phyloP scores from a whole-genome alignment of 306 rosid genomes.

The Prunus dulcis region DNA sequence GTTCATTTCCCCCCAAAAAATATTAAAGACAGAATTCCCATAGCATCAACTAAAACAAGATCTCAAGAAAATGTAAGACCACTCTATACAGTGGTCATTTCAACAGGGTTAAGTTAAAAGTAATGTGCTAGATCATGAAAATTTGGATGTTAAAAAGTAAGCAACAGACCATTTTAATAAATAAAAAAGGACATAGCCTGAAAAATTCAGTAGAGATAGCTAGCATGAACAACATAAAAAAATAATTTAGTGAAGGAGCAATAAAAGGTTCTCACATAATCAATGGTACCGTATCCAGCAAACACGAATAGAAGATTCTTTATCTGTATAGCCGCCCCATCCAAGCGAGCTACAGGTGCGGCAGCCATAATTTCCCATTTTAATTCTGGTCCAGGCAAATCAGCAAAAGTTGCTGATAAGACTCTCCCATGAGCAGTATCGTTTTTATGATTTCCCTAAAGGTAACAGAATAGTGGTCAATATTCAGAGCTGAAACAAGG shows the following conservation, averaged over 20 bases:
- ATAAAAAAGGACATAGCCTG: not conserved
- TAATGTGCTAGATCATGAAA: not conserved
- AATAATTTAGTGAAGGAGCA: not conserved
- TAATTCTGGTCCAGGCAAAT: slow-evolving; percentile 74
- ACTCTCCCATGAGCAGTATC: slow-evolving; percentile 26
- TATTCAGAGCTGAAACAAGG: not conserved
- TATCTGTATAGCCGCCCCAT: slow-evolving; percentile 76
- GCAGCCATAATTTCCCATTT: slow-evolving; percentile 71
- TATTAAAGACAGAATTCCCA: no score
- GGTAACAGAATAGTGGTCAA: not conserved
- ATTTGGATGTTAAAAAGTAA: not conserved
- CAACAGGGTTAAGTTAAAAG: not conserved
- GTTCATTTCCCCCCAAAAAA: no score
- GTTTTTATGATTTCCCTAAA: not conserved
- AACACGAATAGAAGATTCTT: slow-evolving; percentile 62
- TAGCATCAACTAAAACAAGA: not conserved
- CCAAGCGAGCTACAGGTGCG: slow-evolving; percentile 86
- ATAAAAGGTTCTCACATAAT: slow-evolving; percentile 46
- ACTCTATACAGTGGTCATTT: not conserved
- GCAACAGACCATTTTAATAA: not conserved
- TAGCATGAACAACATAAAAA: not conserved
- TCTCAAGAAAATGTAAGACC: not conserved
- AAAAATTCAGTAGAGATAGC: not conserved
- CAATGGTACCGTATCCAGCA: slow-evolving; percentile 67
- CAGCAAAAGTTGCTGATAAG: slow-evolving; percentile 65